Base-by-base conservation (phyloP, 2,329 filamentous ascomycete genomes). In the Alternaria solani region DNA sequence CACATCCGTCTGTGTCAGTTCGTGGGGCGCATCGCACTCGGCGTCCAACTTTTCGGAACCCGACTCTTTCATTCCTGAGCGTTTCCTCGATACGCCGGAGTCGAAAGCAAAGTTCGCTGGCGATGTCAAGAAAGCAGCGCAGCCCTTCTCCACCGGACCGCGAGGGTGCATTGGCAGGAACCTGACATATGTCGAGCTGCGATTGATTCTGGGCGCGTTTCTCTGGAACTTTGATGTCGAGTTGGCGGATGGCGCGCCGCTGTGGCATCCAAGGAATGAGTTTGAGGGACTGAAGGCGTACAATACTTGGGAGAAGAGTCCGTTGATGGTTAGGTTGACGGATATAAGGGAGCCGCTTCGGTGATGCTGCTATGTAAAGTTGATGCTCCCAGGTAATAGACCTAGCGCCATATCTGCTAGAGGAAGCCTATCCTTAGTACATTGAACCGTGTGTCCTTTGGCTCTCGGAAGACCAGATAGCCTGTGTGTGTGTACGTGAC, bases 151-250 rank as follows among this genome's bases (percentile, higher is more conserved):
- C 3, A 61, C 67, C 0, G 75, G 75, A 5, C 75, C 74, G 0
- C 55, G 75, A 18, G 70, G 67, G 4, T 78, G 75, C 47, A 75
- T 78, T 54, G 75, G 75, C 2, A 61, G 68, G 16, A 71, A 69
- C 41, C 28, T 74, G 59, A 76, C 77, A 2, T 81, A 80, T 63
- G 72, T 76, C 20, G 75, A 77, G 59, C 51, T 78, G 59, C 59
- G 73, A 28, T 48, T 77, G 3, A 76, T 76, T 39, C 42, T 77
- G 4, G 73, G 65, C 1, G 67, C 68, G n/a, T 54, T 77, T 51
- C 44, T 78, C 32, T 77, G 75, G 75, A 72, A 75, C 38, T 78
- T 76, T 48, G 73, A 78, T 64, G 48, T 77, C 5, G 73, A 73
- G 51, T 71, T 75, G 64, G 66, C 66, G 30, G 75, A 77, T 66